Base-by-base conservation (phyloP, 495 filamentous ascomycete genomes). In the Penicillium waksmanii region DNA sequence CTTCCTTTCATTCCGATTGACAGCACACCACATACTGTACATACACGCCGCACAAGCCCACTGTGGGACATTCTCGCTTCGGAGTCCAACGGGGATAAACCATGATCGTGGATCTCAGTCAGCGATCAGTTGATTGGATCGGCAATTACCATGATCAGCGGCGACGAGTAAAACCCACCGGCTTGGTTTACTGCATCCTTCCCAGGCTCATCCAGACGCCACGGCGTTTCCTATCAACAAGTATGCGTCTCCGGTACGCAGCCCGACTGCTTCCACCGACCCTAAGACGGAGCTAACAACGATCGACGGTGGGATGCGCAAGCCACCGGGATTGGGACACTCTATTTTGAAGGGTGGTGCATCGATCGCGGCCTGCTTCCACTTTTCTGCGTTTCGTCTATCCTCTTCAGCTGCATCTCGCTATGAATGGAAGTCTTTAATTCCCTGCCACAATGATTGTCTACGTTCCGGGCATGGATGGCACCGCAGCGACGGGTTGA, bases 261-360 rank as follows among this genome's bases (percentile, higher is more conserved):
- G 11, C 46, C 21, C 23, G 27, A 33, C 17, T 48, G 42, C 18
- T 46, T 27, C 27, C 10, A 15, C 10, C 10, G 27, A 25, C 17
- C n/a, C 42, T 35, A 13, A 25, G 13, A 23, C 31, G 18, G 42
- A 17, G 42, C 42, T 44, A 44, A 44, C 42, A 44, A 34, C n/a
- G 43, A 56, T 56, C 53, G 43, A 56, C 43, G 31, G 53, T 56
- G 47, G 21, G 43, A 34, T 43, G 15, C 17, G 46, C 55, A 57
- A 46, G 46, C 55, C 33, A 40, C 46, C 31, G 44, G 42, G 21
- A 9, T 19, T 10, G 43, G 43, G 35, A 25, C 25, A 27, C 46
- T 27, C 42, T 44, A 44, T 44, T 19, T 44, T 10, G 2, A 48
- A 48, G 21, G 21, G 11, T 27, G 10, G 19, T 48, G 46, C 46